Conservation (phyloP, 2,329 filamentous ascomycete species). For the Dendryphion nanum region DNA sequence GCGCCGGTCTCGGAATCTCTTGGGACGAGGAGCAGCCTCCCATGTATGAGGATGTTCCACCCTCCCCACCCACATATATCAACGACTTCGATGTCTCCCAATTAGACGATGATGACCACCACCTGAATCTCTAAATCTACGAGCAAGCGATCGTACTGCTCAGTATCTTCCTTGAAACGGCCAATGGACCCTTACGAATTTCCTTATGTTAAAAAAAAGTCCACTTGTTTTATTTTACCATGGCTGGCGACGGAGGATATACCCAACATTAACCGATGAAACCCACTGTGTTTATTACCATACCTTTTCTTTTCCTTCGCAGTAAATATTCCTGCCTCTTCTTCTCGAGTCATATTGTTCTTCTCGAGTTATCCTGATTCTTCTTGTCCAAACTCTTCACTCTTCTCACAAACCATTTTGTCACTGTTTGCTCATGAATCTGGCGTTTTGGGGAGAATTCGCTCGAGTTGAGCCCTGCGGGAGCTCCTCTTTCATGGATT, state of each 20-base stretch:
- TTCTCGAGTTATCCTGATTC: too few relatives aligned
- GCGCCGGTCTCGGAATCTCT: slow-evolving; percentile 81
- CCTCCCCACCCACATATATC: slow-evolving; percentile 66
- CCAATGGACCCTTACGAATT: neutral
- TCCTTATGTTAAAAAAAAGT: neutral
- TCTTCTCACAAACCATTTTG: too few relatives aligned
- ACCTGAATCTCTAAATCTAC: slow-evolving; percentile 1
- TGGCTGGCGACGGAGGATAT: slow-evolving; percentile 11
- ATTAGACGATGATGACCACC: slow-evolving; percentile 12
- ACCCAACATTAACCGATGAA: slow-evolving; percentile 7
- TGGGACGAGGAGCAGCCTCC: slow-evolving; percentile 97
- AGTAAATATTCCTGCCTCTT: too few relatives aligned
- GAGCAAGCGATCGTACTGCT: neutral
- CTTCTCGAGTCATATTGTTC: too few relatives aligned
- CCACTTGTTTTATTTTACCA: neutral
- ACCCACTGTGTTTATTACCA: too few relatives aligned
- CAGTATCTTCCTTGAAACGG: neutral
- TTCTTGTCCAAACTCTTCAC: too few relatives aligned
- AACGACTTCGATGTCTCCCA: slow-evolving; percentile 25
- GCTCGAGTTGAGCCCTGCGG: too few relatives aligned
- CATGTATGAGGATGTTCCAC: slow-evolving; percentile 89
- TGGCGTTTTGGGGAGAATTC: too few relatives aligned
- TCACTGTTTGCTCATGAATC: too few relatives aligned
- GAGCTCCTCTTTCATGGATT: too few relatives aligned
- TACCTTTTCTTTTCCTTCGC: too few relatives aligned